Conservation (phyloP, 345 rosid species). For the Sisymbrium altissimum region DNA sequence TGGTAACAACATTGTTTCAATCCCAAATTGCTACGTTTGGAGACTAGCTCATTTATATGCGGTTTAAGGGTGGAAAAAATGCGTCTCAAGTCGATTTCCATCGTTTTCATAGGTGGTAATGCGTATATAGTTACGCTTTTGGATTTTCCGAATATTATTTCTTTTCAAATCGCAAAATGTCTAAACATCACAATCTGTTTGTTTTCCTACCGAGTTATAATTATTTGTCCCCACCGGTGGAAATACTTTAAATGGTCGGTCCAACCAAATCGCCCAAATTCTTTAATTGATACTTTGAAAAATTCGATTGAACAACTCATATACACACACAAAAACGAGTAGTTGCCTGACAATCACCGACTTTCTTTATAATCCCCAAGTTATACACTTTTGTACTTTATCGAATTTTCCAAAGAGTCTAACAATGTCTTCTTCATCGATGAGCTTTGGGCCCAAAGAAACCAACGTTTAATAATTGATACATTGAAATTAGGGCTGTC, state of each 20-base stretch:
- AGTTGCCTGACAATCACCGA: slow-evolving; percentile 11
- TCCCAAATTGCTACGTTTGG: background rate
- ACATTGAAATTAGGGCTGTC: background rate
- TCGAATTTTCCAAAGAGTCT: background rate
- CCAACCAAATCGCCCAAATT: slow-evolving; percentile 19
- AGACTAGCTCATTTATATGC: background rate
- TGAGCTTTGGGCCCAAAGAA: background rate
- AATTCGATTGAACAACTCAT: slow-evolving; percentile 15
- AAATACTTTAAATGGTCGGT: slow-evolving; percentile 26
- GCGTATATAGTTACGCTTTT: background rate
- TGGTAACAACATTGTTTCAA: background rate
- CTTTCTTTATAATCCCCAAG: background rate
- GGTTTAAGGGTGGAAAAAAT: too few species aligned
- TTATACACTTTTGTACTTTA: background rate
- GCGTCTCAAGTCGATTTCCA: too few species aligned
- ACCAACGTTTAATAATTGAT: background rate
- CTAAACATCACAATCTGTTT: slow-evolving; percentile 15
- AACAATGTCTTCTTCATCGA: background rate
- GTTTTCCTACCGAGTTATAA: background rate
- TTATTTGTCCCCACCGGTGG: slow-evolving; percentile 12
- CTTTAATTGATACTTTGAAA: slow-evolving; percentile 5
- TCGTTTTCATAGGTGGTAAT: background rate
- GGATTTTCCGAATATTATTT: background rate
- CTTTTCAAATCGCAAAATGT: background rate
- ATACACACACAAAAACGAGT: slow-evolving; percentile 11